Conservation (phyloP, 306 rosid genomes). For the Quercus robur region DNA sequence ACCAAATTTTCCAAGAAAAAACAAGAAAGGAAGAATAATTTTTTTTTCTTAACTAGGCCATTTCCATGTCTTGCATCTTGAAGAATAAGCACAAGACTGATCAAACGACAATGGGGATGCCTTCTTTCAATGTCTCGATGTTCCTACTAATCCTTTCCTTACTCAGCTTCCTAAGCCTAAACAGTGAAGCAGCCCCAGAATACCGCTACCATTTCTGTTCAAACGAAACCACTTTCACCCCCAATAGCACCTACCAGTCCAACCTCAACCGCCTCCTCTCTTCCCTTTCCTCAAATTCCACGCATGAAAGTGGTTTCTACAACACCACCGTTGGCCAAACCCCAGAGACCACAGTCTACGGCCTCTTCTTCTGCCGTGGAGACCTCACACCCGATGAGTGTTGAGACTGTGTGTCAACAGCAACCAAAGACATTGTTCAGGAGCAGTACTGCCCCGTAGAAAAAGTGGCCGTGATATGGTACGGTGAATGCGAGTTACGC, state of each 20-base stretch:
- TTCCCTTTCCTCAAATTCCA: neutral
- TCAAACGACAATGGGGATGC: too few relatives aligned
- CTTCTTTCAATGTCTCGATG: neutral
- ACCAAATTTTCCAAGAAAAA: too few relatives aligned
- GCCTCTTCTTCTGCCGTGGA: neutral
- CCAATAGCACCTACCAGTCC: neutral
- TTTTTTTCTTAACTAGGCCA: too few relatives aligned
- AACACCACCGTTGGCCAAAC: neutral
- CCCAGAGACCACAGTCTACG: neutral
- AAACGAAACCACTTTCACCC: neutral
- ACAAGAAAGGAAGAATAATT: too few relatives aligned
- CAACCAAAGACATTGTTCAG: neutral
- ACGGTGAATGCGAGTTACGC: slow-evolving; percentile 29
- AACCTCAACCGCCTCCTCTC: neutral
- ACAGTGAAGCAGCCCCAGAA: neutral
- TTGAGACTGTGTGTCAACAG: slow-evolving; percentile 20
- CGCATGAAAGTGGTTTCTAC: neutral
- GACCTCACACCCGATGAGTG: neutral
- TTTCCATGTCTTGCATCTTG: too few relatives aligned
- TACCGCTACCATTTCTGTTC: neutral
- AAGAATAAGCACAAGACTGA: too few relatives aligned
- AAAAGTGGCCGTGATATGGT: slow-evolving; percentile 25
- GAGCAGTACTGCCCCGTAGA: neutral
- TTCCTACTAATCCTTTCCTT: neutral
- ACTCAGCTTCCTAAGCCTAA: neutral